A percentile compares a stretch with the other conserved stretches of the same genome.
Evolutionary conservation across 2,329 filamentous ascomycete species (phyloP).

Genomic region (Hymenoscyphus fructigenus): DNA sequence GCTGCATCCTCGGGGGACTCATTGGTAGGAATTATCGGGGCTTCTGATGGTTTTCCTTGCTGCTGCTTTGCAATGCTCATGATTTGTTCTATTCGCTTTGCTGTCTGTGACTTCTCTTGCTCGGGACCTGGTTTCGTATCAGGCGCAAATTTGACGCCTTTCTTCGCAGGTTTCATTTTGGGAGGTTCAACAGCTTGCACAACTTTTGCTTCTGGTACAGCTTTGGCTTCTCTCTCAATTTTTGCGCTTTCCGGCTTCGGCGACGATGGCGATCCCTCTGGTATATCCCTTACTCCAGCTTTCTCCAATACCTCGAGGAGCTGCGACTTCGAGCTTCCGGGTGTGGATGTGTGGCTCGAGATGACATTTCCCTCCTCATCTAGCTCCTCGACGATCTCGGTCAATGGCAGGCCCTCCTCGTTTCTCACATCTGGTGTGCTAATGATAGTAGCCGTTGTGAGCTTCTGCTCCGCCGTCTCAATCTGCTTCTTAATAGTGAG

Average conservation of each 20-base stretch:
- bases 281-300: constrained; percentile 41
- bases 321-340: constrained; percentile 65
- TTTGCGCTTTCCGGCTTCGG: neutral
- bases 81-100: constrained; percentile 51
- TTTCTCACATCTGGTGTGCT: constrained; percentile 61
- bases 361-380: constrained; percentile 88
- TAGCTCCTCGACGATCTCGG: constrained; percentile 88
- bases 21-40: constrained; percentile 65
- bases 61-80: constrained; percentile 57
- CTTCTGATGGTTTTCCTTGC: constrained; percentile 40
- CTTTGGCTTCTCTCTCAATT: neutral
- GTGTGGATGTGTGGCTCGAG: constrained; percentile 63
- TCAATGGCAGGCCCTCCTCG: constrained; percentile 73
- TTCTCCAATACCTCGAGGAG: constrained; percentile 73
- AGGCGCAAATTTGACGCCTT: constrained; percentile 62
- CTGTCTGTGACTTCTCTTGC: constrained; percentile 29
- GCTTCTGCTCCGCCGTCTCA: constrained; percentile 63
- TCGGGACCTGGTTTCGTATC: constrained; percentile 51
- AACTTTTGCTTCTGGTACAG: neutral
- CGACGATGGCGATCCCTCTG: constrained; percentile 13
- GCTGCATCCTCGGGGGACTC: constrained; percentile 80
- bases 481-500: constrained; percentile 69
- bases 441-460: constrained; percentile 61
- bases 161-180: constrained; percentile 41
- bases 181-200: constrained; percentile 2